These are phyloP conservation scores for Amphibolis antarctica DNA, from an alignment of 106 monocot genomes.

Conservation along the genomic window DNA sequence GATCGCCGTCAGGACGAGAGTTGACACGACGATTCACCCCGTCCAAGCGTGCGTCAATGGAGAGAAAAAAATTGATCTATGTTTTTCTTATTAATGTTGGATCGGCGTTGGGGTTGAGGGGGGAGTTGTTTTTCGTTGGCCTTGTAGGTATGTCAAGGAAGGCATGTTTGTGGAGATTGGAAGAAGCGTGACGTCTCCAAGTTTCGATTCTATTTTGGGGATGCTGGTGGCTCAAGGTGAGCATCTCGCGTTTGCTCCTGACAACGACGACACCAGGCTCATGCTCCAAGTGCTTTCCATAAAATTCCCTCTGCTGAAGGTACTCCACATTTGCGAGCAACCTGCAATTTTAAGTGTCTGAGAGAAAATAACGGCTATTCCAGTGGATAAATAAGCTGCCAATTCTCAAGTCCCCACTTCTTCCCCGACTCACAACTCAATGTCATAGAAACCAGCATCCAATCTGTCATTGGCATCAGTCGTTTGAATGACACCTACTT, in stretches of 20 bases:
- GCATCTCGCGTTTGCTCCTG: slow-evolving; percentile 58
- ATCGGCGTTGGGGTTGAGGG: too few relatives aligned
- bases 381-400: too few relatives aligned
- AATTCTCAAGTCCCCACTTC: background rate
- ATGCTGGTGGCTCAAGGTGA: slow-evolving; percentile 32
- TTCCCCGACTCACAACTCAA: background rate
- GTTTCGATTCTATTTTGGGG: slow-evolving; percentile 43
- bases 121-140: background rate
- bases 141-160: slow-evolving; percentile 48
- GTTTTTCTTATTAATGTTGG: background rate
- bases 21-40: slow-evolving; percentile 69
- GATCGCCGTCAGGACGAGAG: slow-evolving; percentile 45
- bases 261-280: slow-evolving; percentile 34
- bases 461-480: background rate
- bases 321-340: slow-evolving; percentile 3
- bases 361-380: too few relatives aligned
- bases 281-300: slow-evolving; percentile 49
- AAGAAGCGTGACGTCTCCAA: slow-evolving; percentile 59
- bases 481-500: too few relatives aligned
- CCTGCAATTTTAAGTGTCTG: too few relatives aligned
- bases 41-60: slow-evolving; percentile 41
- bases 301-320: slow-evolving; percentile 69
- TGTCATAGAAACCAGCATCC: background rate
- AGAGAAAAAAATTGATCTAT: background rate
- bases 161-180: slow-evolving; percentile 79